A percentile compares a stretch with the other conserved stretches of the same genome.
phyloP scores from a whole-genome alignment of 306 rosid genomes.

The Cucurbita argyrosperma region DNA sequence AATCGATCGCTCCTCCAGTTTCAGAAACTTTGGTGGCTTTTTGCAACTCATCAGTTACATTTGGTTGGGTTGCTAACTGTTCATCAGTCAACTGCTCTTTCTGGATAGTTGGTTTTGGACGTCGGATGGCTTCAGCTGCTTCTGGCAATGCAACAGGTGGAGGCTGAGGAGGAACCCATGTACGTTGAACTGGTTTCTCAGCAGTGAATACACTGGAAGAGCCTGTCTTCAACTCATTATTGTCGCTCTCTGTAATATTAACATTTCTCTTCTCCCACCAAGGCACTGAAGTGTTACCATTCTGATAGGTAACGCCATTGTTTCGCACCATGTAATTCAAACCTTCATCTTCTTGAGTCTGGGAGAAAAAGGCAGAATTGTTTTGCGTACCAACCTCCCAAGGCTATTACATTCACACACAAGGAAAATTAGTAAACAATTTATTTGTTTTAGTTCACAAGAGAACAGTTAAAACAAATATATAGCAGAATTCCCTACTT shows the following conservation, averaged over 20 bases:
- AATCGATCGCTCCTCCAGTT: constrained; percentile 38
- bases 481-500: neutral
- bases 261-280: constrained; percentile 68
- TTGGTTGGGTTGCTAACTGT: constrained; percentile 25
- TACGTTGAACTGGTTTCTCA: constrained; percentile 27
- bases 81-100: constrained; percentile 37
- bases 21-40: constrained; percentile 32
- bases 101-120: constrained; percentile 50
- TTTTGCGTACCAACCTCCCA: constrained; percentile 57
- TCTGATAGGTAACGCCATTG: constrained; percentile 19
- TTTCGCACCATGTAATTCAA: constrained; percentile 25
- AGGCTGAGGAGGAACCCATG: constrained; percentile 95
- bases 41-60: constrained; percentile 33
- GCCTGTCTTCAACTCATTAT: constrained; percentile 33
- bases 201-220: constrained; percentile 17
- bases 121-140: constrained; percentile 89
- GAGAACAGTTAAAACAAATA: neutral
- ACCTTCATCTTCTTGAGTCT: constrained; percentile 31
- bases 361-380: constrained; percentile 30
- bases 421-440: constrained; percentile 6
- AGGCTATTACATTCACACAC: constrained; percentile 42
- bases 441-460: neutral
- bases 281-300: constrained; percentile 36
- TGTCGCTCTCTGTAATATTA: constrained; percentile 50
- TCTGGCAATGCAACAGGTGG: constrained; percentile 72